Conservation (phyloP, 129 eudicot genomes). For the Pittosporum tobira region DNA sequence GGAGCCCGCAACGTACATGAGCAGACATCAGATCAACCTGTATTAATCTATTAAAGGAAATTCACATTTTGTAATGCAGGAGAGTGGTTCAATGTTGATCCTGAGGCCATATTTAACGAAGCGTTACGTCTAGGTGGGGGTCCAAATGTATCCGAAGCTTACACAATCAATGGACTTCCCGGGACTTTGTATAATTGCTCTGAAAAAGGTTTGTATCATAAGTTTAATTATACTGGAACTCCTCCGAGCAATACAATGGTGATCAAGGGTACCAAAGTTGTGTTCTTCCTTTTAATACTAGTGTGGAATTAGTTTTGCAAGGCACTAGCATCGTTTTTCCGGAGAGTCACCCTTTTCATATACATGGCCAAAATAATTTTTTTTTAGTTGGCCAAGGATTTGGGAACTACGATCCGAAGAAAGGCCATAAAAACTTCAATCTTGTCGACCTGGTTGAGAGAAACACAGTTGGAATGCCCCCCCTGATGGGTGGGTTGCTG, state of each 20-base stretch:
- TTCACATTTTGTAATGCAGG: constrained; percentile 16
- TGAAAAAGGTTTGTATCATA: constrained; percentile 23
- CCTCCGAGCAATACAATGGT: constrained; percentile 60
- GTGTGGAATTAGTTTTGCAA: constrained; percentile 45
- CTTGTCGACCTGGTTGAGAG: constrained; percentile 41
- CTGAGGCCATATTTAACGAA: constrained; percentile 32
- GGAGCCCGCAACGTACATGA: no score
- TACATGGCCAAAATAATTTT: constrained; percentile 45
- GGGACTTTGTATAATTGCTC: constrained; percentile 38
- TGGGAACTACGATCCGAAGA: constrained; percentile 29
- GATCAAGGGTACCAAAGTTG: constrained; percentile 39
- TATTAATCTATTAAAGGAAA: no score
- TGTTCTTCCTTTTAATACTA: constrained; percentile 34
- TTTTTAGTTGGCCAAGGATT: constrained; percentile 47
- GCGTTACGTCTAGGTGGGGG: constrained; percentile 38
- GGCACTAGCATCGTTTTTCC: constrained; percentile 40
- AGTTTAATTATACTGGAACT: constrained; percentile 47
- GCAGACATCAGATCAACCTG: no score
- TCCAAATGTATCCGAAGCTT: constrained; percentile 41
- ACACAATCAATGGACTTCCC: constrained; percentile 39
- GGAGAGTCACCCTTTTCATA: constrained; percentile 45
- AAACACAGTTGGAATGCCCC: constrained; percentile 46
- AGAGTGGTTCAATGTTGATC: constrained; percentile 37
- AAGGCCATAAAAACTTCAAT: constrained; percentile 27
- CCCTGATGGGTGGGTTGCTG: constrained; percentile 48